These are phyloP conservation scores for Tylopilus plumbeoviolaceoides DNA, from an alignment of 768 basidiomycete genomes.

Conservation along the genomic window DNA sequence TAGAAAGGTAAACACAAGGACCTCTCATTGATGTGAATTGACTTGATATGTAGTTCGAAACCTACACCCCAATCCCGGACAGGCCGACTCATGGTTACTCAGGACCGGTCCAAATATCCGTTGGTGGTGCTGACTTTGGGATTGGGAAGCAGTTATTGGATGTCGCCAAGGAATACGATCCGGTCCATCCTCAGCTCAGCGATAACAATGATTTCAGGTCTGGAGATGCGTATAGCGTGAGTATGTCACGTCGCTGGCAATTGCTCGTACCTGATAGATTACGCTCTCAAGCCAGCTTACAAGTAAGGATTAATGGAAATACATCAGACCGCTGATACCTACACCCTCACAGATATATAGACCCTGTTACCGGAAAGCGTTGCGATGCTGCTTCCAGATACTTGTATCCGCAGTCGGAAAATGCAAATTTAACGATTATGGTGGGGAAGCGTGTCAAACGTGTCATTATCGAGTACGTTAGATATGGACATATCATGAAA, in stretches of 20 bases:
- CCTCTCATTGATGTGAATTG: background rate
- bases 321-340: background rate
- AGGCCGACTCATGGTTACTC: too few species aligned
- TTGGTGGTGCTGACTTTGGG: too few species aligned
- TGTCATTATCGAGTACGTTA: too few species aligned
- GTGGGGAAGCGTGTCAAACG: too few species aligned
- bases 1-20: conserved; percentile 41
- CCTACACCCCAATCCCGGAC: conserved; percentile 31
- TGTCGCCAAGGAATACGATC: conserved; percentile 45
- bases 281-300: conserved; percentile 10
- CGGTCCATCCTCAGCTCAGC: conserved; percentile 37
- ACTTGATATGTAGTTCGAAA: conserved; percentile 28
- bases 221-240: conserved; percentile 22
- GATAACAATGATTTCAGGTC: conserved; percentile 45
- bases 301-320: conserved; percentile 4
- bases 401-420: too few species aligned
- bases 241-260: background rate
- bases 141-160: too few species aligned
- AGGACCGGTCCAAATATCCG: conserved; percentile 32
- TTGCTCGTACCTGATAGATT: too few species aligned
- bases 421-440: too few species aligned
- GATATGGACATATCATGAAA: too few species aligned
- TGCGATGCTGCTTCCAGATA: conserved; percentile 33
- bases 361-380: conserved; percentile 36
- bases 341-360: conserved; percentile 45